Evolutionary conservation across 148 eudicot genomes (phyloP), one percentile per base, ranked within the genome.

Genomic region (Chenopodium album): DNA sequence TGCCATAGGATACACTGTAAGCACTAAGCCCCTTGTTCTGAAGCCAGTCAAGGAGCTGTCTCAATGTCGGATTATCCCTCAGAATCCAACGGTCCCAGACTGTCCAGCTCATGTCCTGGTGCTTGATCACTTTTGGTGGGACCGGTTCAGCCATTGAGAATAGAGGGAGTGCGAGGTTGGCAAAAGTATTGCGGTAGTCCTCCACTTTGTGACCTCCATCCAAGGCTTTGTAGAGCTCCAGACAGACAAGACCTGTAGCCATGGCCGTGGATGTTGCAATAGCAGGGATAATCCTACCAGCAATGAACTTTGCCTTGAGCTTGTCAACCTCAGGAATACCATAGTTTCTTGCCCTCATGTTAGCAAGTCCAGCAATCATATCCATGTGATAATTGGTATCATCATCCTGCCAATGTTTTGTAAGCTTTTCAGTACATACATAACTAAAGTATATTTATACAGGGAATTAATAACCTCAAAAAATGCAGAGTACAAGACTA

Each of bases 291-390:
- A 88, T 89, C 73, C 90, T 90, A 13, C 93, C 93, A 13, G 91
- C 93, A 75, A 90, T 90, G 78, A 90, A 87, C 71, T 90, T 90
- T 62, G 90, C 91, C 82, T 90, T 88, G 26, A 90, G 90, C 78
- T 90, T 88, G 83, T 90, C 93, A 0, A 90, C 93, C 80, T 90
- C 93, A 0, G 87, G 91, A 73, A 88, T 86, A 29, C 89, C 82
- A 28, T 88, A 90, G 82, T 90, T 90, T 66, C 93, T 82, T 1
- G 93, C 92, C 86, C 95, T 89, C 93, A 90, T 92, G 86, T 92
- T 92, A 76, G 95, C 93, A 23, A 92, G 90, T 73, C 90, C 93
- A 66, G 91, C 91, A 20, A 88, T 88, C 80, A 90, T 82, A 71
- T 90, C 93, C 91, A 90, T 90, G 78, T 90, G 91, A 75, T 87